These are phyloP conservation scores for Agrostemma githago DNA, from an alignment of 148 eudicot genomes.

Conservation along the genomic window DNA sequence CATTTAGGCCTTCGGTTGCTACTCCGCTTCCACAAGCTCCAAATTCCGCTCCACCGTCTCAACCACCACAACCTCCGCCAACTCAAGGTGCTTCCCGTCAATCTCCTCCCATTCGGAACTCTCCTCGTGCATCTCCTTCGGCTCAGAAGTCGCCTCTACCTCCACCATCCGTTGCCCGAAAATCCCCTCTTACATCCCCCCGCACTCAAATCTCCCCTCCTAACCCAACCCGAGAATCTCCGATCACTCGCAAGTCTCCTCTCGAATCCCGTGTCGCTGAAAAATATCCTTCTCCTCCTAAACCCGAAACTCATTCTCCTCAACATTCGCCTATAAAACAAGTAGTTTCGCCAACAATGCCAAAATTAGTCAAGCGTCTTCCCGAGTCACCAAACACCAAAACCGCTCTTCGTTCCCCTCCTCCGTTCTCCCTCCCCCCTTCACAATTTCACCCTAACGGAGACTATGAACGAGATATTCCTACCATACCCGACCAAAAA, in stretches of 20 bases:
- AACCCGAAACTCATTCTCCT: conserved; percentile 14
- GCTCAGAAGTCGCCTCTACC: neutral
- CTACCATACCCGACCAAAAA: conserved; percentile 41
- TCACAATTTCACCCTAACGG: conserved; percentile 33
- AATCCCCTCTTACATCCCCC: neutral
- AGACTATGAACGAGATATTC: conserved; percentile 25
- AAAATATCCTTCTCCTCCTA: conserved; percentile 16
- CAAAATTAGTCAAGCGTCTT: conserved; percentile 20
- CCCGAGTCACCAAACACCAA: conserved; percentile 31
- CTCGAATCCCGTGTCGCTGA: conserved; percentile 6
- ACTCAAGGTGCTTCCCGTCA: conserved; percentile 9
- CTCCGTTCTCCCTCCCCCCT: conserved; percentile 55
- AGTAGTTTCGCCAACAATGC: neutral
- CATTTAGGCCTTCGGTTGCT: conserved; percentile 24
- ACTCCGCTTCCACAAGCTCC: conserved; percentile 23
- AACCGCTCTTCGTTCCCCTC: conserved; percentile 38
- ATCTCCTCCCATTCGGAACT: neutral
- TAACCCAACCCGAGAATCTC: neutral
- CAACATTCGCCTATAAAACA: conserved; percentile 1
- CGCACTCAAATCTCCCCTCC: neutral
- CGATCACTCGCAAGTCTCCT: conserved; percentile 15
- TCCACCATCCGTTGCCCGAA: neutral
- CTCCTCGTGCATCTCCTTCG: conserved; percentile 9
- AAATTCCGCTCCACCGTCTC: conserved; percentile 24
- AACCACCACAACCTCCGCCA: conserved; percentile 11